Base-by-base conservation (phyloP, 129 eudicot genomes). In the Arctium minus region DNA sequence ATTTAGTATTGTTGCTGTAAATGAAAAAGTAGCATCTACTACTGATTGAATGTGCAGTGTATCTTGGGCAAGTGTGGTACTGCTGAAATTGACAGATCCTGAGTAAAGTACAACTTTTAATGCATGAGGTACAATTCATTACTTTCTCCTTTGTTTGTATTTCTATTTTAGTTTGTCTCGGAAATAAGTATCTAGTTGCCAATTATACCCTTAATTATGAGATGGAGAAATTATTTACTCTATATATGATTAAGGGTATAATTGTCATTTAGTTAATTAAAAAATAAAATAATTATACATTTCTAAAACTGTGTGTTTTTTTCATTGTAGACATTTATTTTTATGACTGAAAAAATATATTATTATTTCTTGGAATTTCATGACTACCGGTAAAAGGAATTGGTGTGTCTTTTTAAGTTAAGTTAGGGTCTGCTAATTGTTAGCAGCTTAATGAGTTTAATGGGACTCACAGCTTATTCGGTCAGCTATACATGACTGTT, bases 391-490 rank as follows among this genome's bases (percentile, higher is more conserved):
- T 30, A 83, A 77, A 83, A 83, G 86, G 73, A 78, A 83, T 71
- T 83, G 79, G 79, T 83, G 79, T 83, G 86, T 56, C 73, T 56
- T 60, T 76, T 70, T 56, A 77, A 83, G 86, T 78, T 77, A 77
- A 77, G 76, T 68, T 67, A 50, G 13, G 27, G 27, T 22, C 27
- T 22, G 27, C 27, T 22, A 22, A 22, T 22, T 22, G 27, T 22
- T 22, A 22, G 27, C 27, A 22, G 27, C 27, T 22, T 22, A 22
- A 22, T 22, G 27, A 22, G 27, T 22, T 22, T 22, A 22, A 22
- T 22, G 27, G 0, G 27, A 22, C 27, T 22, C 27, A 22, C 27
- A 22, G 27, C 27, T 22, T 22, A 22, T 22, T 22, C 27, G 27
- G 27, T 22, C 27, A 22, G 27, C 27, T 22, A 22, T 22, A 22